Evolutionary conservation across 345 rosid genomes (phyloP).

Genomic region (Geranium rotundifolium): DNA sequence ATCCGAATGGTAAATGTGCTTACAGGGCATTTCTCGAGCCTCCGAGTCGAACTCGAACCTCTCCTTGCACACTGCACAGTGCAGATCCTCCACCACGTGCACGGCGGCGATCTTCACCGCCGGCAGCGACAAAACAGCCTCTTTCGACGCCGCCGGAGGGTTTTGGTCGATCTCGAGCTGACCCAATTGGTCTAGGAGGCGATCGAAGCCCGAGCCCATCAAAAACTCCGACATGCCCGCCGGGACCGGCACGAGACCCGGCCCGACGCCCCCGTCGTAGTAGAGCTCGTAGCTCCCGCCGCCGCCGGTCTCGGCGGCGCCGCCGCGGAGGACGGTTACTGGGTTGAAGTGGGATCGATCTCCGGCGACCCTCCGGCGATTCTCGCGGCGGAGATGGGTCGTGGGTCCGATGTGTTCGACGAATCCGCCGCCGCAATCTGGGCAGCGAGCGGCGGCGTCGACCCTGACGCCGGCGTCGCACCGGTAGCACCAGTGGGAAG

Average conservation of each 20-base stretch:
- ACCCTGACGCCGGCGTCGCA: conserved; percentile 27
- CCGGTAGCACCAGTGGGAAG: conserved; percentile 52
- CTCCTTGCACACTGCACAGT: conserved; percentile 52
- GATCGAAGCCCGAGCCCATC: conserved; percentile 64
- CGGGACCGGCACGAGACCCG: conserved; percentile 52
- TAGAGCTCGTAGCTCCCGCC: conserved; percentile 39
- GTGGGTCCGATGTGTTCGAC: conserved; percentile 31
- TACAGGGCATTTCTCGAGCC: conserved; percentile 57
- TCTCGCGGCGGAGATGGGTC: conserved; percentile 15
- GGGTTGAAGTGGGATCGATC: conserved; percentile 65
- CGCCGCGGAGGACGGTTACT: conserved; percentile 37
- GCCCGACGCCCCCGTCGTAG: conserved; percentile 50
- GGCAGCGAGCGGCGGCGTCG: conserved; percentile 29
- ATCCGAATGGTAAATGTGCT: conserved; percentile 47
- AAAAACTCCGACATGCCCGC: conserved; percentile 57
- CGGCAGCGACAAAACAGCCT: conserved; percentile 55
- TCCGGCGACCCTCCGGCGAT: conserved; percentile 28
- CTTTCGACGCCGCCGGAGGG: conserved; percentile 50
- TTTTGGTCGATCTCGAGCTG: conserved; percentile 45
- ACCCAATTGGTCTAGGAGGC: conserved; percentile 52
- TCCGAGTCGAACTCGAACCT: conserved; percentile 33
- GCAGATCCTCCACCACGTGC: conserved; percentile 31
- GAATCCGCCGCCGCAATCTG: conserved; percentile 44
- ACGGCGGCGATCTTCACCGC: conserved; percentile 22
- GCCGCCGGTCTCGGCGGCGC: conserved; percentile 15